A percentile compares a stretch with the other conserved stretches of the same genome.
Conservation (phyloP, 2,329 filamentous ascomycete genomes). For the Pezicula radicicola region DNA sequence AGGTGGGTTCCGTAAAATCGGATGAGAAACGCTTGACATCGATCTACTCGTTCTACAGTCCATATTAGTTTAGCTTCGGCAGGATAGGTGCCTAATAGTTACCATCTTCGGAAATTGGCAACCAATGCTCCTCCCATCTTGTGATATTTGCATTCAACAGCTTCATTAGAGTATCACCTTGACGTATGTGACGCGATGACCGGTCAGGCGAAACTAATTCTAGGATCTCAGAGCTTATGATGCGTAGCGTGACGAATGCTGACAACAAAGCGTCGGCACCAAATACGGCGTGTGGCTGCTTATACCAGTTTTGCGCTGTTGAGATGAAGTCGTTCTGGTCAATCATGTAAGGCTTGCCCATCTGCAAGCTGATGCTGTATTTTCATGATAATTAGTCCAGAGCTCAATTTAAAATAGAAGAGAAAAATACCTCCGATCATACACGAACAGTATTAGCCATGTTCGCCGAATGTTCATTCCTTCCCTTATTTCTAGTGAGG, state of each 20-base stretch:
- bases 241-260: slow-evolving; percentile 33
- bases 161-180: slow-evolving; percentile 9
- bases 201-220: slow-evolving; percentile 14
- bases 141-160: slow-evolving; percentile 13
- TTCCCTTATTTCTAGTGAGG: slow-evolving; percentile 21
- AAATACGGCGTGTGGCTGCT: slow-evolving; percentile 26
- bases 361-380: slow-evolving; percentile 35
- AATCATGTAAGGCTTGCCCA: slow-evolving; percentile 40
- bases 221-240: slow-evolving; percentile 33
- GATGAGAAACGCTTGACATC: slow-evolving; percentile 33
- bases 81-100: slow-evolving; percentile 14
- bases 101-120: slow-evolving; percentile 12
- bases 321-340: slow-evolving; percentile 34
- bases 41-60: slow-evolving; percentile 6
- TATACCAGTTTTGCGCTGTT: slow-evolving; percentile 33
- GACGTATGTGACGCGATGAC: neutral
- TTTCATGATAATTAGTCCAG: neutral
- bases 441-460: slow-evolving; percentile 37
- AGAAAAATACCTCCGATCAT: slow-evolving; percentile 33
- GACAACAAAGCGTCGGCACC: slow-evolving; percentile 31
- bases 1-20: slow-evolving; percentile 37
- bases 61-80: slow-evolving; percentile 12
- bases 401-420: neutral
- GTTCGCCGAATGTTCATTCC: slow-evolving; percentile 33
- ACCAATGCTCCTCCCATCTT: slow-evolving; percentile 16